Base-by-base conservation (phyloP, 768 basidiomycete genomes). In the Collybiopsis luxurians region DNA sequence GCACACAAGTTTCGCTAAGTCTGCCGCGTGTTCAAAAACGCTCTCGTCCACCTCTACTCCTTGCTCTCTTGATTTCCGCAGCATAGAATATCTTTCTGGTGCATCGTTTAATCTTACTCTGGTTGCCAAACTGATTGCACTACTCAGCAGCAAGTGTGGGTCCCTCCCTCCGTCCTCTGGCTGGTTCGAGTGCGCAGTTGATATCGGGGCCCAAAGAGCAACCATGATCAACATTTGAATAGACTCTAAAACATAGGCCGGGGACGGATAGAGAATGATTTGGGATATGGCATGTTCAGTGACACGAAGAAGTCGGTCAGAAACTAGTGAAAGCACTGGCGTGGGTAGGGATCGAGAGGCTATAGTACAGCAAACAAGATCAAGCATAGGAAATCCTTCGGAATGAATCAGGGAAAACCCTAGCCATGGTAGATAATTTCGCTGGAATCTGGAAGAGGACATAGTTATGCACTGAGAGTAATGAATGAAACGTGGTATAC, bases 101-200 rank as follows among this genome's bases (percentile, higher is more conserved):
- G 48, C 48, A 21, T 49, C 28, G 23, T 49, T 34, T 19, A 49
- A 19, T 13, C 30, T 34, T 11, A 49, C 36, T 23, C 36, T 49
- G 4, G 48, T 49, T 28, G 48, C 48, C 31, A 49, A 19, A 49
- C 48, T 49, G n/a, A 49, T 19, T 17, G 48, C 48, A 23, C 48
- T 34, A 13, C 48, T 49, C 2, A 49, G 30, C 4, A 49, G 31
- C 31, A 49, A 19, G 10, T 49, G 48, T 10, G 48, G 31, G 19
- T 49, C 48, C 12, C 48, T 30, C 48, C 48, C 30, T 1, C 48
- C 48, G 7, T 49, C 30, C 31, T 49, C 28, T 23, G 48, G 1
- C 36, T 30, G 27, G 36, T 34, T 49, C 19, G 48, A 49, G 15
- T 19, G 19, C 9, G 17, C 7, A 7, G 17, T 38, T 1, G 30